phyloP scores from a whole-genome alignment of 176 grass and related monocot genomes.

The Raddia distichophylla region DNA sequence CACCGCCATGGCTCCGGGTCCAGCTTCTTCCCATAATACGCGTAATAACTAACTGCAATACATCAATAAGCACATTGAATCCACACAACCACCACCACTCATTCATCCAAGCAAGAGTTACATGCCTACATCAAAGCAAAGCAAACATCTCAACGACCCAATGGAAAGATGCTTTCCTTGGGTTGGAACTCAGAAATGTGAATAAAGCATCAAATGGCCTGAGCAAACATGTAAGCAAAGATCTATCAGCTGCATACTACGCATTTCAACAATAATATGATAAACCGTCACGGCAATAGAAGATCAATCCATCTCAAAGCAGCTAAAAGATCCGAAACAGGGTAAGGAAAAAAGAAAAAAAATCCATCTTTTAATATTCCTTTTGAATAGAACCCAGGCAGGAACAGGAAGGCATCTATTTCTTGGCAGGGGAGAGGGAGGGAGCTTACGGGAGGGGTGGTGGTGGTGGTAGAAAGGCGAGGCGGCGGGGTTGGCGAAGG shows the following conservation, averaged over 20 bases:
- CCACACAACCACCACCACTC: not conserved
- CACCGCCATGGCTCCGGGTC: constrained; percentile 96
- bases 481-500: constrained; percentile 63
- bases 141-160: constrained; percentile 44
- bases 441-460: constrained; percentile 69
- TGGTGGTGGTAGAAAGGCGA: constrained; percentile 67
- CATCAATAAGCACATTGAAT: constrained; percentile 26
- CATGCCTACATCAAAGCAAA: constrained; percentile 20
- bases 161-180: constrained; percentile 32
- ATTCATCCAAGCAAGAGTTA: constrained; percentile 3
- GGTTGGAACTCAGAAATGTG: constrained; percentile 7
- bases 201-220: constrained; percentile 26
- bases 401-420: constrained; percentile 7
- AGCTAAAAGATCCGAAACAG: not conserved
- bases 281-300: not conserved
- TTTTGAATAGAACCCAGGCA: not conserved
- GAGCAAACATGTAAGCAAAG: constrained; percentile 12
- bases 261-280: not conserved
- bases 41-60: constrained; percentile 82
- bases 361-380: not conserved
- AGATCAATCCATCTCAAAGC: constrained; percentile 38
- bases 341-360: not conserved
- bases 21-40: constrained; percentile 97
- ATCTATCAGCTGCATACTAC: constrained; percentile 10
- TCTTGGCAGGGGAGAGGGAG: not conserved